Conservation (phyloP, 495 filamentous ascomycete genomes). For the Annulohypoxylon maeteangense region DNA sequence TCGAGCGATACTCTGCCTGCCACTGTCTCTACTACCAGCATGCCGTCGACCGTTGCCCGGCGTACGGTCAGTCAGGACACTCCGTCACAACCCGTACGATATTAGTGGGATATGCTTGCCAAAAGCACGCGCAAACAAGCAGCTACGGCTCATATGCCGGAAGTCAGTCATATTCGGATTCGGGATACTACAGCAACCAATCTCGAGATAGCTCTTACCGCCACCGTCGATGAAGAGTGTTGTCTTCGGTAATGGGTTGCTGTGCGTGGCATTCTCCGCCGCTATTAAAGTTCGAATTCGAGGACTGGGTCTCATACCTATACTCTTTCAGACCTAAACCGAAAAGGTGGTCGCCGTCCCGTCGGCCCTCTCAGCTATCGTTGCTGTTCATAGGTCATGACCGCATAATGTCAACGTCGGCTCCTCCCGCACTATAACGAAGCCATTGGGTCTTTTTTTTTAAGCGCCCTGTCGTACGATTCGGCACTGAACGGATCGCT, state of each 20-base stretch:
- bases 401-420: conserved; percentile 57
- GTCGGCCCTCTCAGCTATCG: conserved; percentile 59
- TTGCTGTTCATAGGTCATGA: conserved; percentile 60
- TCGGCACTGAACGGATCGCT: conserved; percentile 23
- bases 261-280: conserved; percentile 57
- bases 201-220: conserved; percentile 56
- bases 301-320: conserved; percentile 60
- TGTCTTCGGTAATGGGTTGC: conserved; percentile 65
- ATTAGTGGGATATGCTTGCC: conserved; percentile 82
- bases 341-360: conserved; percentile 49
- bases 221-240: conserved; percentile 61
- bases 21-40: conserved; percentile 84
- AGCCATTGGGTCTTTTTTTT: conserved; percentile 27
- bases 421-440: conserved; percentile 49
- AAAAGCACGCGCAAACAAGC: conserved; percentile 63
- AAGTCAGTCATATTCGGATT: conserved; percentile 58
- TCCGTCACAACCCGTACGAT: conserved; percentile 76
- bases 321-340: conserved; percentile 61
- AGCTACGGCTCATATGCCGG: conserved; percentile 38
- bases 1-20: conserved; percentile 83
- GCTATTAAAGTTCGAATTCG: conserved; percentile 57
- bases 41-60: conserved; percentile 76
- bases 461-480: conserved; percentile 28
- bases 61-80: conserved; percentile 78
- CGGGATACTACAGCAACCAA: conserved; percentile 61